Base-by-base conservation (phyloP, 164 flowering plant species). In the Chimonanthus salicifolius region DNA sequence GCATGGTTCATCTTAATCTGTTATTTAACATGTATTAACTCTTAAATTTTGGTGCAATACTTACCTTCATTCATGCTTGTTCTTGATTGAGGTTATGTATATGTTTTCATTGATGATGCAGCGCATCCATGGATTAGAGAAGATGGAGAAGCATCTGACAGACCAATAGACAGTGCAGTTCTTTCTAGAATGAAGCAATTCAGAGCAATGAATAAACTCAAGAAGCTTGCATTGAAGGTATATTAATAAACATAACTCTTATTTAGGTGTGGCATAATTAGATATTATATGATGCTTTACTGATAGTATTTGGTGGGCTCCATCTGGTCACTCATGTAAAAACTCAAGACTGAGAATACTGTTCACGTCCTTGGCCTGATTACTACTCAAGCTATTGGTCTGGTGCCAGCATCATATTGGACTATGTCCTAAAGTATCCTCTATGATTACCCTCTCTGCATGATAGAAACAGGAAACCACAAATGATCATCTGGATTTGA, bases 101-200 rank as follows among this genome's bases (percentile, higher is more conserved):
- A 44, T 7, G 21, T 9, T 62, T 72, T 20, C 70, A 68, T 44
- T 49, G 18, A 71, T 78, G 62, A 62, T 78, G 68, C 71, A 92
- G 98, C 90, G 73, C 98, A 94, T 73, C 95, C 95, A 67, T 92
- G 98, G 98, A 76, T 94, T n/a, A 88, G 77, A 84, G 93, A 90
- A 80, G 97, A 80, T 71, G 97, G 97, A 70, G 88, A 87, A 44
- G 98, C 98, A 78, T 89, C 98, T 68, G 98, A 92, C 80, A 87
- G 85, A 72, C 97, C 97, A 74, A 86, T 94, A 64, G 97, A 94
- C 78, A 89, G 88, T 83, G 98, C 97, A 8, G 98, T 92, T 33
- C 92, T 94, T 67, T 82, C 90, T 7, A 84, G 97, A 79, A 87
- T 92, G 97, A 94, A 94, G 85, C 98, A 94, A 74, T 94, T 92